A percentile compares a stretch with the other conserved stretches of the same genome.
Conservation (phyloP, 176 grass and related monocot genomes). For the Tillandsia leiboldiana region DNA sequence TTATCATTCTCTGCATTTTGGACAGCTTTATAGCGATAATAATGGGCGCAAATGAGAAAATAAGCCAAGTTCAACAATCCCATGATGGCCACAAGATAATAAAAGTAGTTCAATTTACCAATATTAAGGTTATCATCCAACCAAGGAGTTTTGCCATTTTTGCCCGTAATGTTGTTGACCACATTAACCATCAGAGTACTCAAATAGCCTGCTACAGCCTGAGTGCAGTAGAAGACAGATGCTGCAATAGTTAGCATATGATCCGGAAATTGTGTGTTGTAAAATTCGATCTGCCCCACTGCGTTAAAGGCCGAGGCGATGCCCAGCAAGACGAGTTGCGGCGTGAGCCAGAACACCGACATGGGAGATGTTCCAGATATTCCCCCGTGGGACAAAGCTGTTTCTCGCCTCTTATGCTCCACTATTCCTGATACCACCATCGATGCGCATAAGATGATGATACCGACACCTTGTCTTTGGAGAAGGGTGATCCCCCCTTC, state of each 20-base stretch:
- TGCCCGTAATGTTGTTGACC: slow-evolving; percentile 18
- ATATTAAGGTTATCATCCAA: slow-evolving; percentile 23
- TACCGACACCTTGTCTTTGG: slow-evolving; percentile 13
- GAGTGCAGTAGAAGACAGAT: slow-evolving; percentile 21
- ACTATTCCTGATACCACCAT: slow-evolving; percentile 15
- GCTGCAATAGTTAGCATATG: slow-evolving; percentile 31
- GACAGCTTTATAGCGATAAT: slow-evolving; percentile 38
- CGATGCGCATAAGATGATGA: neutral
- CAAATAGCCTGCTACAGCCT: slow-evolving; percentile 24
- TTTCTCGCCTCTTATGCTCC: slow-evolving; percentile 6
- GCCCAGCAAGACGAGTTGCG: slow-evolving; percentile 43
- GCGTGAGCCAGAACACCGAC: slow-evolving; percentile 35
- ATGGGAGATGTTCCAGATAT: slow-evolving; percentile 25
- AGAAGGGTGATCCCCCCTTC: slow-evolving; percentile 20
- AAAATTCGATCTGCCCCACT: slow-evolving; percentile 47
- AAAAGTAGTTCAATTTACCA: slow-evolving; percentile 38
- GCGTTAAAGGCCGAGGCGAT: slow-evolving; percentile 21
- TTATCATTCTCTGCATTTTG: neutral
- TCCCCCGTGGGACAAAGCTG: slow-evolving; percentile 21
- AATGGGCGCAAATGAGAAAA: slow-evolving; percentile 29
- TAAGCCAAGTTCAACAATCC: slow-evolving; percentile 21
- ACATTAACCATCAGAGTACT: slow-evolving; percentile 23
- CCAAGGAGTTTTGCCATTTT: slow-evolving; percentile 1
- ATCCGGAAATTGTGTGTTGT: slow-evolving; percentile 49
- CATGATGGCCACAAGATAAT: slow-evolving; percentile 31